These are phyloP conservation scores for Tolypocladium tropicale DNA, from an alignment of 2,329 filamentous ascomycete genomes.

Conservation along the genomic window DNA sequence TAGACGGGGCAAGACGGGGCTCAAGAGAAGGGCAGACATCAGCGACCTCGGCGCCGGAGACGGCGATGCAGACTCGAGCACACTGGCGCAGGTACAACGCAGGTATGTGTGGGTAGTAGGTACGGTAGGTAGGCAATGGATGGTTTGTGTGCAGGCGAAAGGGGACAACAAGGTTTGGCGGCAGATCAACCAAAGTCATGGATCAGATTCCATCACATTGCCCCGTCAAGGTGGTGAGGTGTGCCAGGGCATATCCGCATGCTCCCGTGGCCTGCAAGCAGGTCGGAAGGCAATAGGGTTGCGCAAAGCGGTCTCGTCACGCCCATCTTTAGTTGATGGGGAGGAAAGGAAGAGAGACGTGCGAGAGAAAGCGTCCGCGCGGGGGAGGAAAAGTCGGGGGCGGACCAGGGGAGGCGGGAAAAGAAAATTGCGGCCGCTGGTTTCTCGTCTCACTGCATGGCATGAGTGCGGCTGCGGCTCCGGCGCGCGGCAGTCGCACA, in stretches of 20 bases:
- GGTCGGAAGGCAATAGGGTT: constrained; percentile 43
- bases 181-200: constrained; percentile 31
- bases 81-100: neutral
- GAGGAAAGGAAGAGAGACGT: constrained; percentile 18
- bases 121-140: neutral
- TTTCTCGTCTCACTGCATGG: neutral
- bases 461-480: neutral
- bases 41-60: neutral
- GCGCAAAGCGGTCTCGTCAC: constrained; percentile 60
- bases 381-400: constrained; percentile 4
- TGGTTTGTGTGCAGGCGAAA: constrained; percentile 13
- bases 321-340: constrained; percentile 67
- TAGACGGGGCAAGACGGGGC: neutral
- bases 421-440: neutral
- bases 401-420: neutral
- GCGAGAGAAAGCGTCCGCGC: neutral
- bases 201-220: constrained; percentile 59
- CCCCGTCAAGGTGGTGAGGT: constrained; percentile 52
- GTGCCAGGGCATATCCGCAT: constrained; percentile 58
- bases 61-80: neutral
- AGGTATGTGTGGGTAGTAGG: neutral
- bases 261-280: constrained; percentile 29
- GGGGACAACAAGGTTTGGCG: constrained; percentile 9
- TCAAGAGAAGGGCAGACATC: neutral
- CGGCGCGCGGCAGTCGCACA: no score